phyloP scores from a whole-genome alignment of 345 rosid species.

The Eucalyptus sp. region DNA sequence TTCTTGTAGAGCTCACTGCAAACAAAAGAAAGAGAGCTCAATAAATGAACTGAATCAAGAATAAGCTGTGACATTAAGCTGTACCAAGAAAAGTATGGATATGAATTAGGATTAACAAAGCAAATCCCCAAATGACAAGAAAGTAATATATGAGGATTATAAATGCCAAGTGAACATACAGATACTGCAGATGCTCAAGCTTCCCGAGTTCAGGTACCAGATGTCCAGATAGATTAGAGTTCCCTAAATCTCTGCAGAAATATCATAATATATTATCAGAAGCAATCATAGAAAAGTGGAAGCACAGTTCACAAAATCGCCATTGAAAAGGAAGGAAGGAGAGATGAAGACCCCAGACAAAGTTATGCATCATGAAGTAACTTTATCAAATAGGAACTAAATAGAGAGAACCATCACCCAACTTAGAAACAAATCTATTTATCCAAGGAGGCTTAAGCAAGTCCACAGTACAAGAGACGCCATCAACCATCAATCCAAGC shows the following conservation, averaged over 20 bases:
- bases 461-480: neutral
- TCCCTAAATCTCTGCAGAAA: slow-evolving; percentile 82
- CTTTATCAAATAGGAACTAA: neutral
- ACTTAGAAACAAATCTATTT: neutral
- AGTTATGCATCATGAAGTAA: neutral
- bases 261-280: neutral
- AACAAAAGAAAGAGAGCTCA: neutral
- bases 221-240: slow-evolving; percentile 81
- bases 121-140: neutral
- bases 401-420: neutral
- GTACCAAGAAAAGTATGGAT: neutral
- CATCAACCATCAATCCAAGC: neutral
- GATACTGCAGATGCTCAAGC: slow-evolving; percentile 82
- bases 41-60: neutral
- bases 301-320: neutral
- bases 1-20: slow-evolving; percentile 91
- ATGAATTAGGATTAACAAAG: neutral
- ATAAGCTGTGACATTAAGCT: neutral
- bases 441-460: neutral
- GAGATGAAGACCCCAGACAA: neutral
- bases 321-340: neutral
- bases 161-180: slow-evolving; percentile 35
- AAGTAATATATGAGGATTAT: neutral
- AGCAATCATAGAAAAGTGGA: neutral
- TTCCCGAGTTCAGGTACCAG: slow-evolving; percentile 80